Evolutionary conservation across 1,284 basidiomycete genomes (phyloP).

Genomic region (Fomitopsis schrenkii): DNA sequence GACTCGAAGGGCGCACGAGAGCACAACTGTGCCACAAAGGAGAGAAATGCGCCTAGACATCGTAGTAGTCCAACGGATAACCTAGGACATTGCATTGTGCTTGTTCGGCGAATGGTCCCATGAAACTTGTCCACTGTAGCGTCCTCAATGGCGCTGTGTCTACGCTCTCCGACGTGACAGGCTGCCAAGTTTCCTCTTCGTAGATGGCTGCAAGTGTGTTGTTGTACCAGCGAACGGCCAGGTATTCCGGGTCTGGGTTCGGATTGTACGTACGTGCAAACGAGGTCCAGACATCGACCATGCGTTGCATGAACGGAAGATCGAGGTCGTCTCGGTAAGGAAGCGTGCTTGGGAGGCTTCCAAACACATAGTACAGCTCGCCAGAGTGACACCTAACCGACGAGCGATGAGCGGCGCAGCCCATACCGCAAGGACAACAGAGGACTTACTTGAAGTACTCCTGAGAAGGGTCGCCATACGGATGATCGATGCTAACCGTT

Average conservation of each 20-base stretch:
- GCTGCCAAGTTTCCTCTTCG: constrained; percentile 20
- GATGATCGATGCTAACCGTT: constrained; percentile 27
- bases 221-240: constrained; percentile 29
- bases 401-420: no score
- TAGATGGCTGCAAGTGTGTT: constrained; percentile 17
- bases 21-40: no score
- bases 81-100: constrained; percentile 25
- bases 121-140: constrained; percentile 24
- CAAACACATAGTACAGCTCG: constrained; percentile 36
- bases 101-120: constrained; percentile 21
- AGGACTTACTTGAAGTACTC: constrained; percentile 29
- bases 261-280: constrained; percentile 39
- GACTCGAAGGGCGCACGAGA: no score
- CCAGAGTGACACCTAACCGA: constrained; percentile 28
- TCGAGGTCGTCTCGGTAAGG: constrained; percentile 37
- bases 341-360: constrained; percentile 28
- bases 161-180: constrained; percentile 20
- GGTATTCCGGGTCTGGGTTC: constrained; percentile 33
- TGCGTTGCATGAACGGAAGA: constrained; percentile 33
- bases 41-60: background rate
- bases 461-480: constrained; percentile 29
- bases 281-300: constrained; percentile 33
- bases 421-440: background rate
- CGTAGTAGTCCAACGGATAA: constrained; percentile 20
- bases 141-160: constrained; percentile 18